These are phyloP conservation scores for Tardiomyces depauwii DNA, from an alignment of 1,139 yeast species.

Conservation along the genomic window DNA sequence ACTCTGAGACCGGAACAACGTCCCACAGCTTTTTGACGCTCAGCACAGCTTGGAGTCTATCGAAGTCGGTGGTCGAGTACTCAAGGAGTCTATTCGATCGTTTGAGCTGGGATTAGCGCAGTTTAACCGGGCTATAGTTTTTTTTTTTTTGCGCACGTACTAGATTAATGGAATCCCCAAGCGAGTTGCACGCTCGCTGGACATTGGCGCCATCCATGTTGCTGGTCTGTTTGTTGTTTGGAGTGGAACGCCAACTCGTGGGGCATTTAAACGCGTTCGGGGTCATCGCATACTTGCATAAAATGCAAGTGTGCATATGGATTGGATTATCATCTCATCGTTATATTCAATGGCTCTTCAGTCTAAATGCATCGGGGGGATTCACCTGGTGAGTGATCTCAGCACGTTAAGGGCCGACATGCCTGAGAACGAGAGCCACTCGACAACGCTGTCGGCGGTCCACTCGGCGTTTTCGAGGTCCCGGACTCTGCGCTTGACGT, in stretches of 20 bases:
- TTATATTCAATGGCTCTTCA: too few species aligned
- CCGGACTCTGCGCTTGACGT: slow-evolving; percentile 52
- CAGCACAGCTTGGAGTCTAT: slow-evolving; percentile 14
- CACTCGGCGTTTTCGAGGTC: slow-evolving; percentile 45
- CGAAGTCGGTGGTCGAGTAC: slow-evolving; percentile 13
- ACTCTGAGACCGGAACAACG: slow-evolving; percentile 20
- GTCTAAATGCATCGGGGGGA: background rate
- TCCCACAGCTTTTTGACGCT: slow-evolving; percentile 15
- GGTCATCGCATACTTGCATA: too few species aligned
- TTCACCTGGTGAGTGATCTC: slow-evolving; percentile 33
- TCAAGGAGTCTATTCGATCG: slow-evolving; percentile 12
- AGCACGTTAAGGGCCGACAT: slow-evolving; percentile 55
- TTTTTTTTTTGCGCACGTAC: too few species aligned
- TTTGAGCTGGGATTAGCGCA: slow-evolving; percentile 4
- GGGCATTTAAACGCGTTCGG: background rate
- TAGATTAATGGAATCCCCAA: background rate
- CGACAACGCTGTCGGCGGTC: slow-evolving; percentile 51
- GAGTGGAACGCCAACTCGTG: background rate
- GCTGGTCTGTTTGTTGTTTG: too few species aligned
- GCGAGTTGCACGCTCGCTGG: slow-evolving; percentile 1
- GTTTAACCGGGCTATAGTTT: too few species aligned
- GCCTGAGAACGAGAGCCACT: slow-evolving; percentile 67
- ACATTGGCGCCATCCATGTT: background rate
- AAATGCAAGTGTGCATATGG: too few species aligned
- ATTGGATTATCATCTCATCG: too few species aligned